A percentile compares a stretch with the other conserved stretches of the same genome.
phyloP scores from a whole-genome alignment of 192 early-diverging fungal species.

The Coemansia pectinata region DNA sequence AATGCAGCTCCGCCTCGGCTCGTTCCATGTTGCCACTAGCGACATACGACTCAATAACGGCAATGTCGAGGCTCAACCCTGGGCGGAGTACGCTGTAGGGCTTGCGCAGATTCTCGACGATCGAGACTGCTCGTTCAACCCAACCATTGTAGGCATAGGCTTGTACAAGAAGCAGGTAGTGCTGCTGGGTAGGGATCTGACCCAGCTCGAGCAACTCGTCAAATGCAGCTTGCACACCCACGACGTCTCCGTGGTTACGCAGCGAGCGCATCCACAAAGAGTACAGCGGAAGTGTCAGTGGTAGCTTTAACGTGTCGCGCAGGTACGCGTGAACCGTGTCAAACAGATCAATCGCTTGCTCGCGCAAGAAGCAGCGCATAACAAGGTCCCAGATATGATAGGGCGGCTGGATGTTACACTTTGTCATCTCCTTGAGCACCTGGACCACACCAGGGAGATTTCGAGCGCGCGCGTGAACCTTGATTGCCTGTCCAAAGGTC shows the following conservation, averaged over 20 bases:
- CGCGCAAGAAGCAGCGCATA: conserved; percentile 39
- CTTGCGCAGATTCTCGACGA: conserved; percentile 42
- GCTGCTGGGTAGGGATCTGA: conserved; percentile 45
- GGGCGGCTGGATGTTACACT: conserved; percentile 11
- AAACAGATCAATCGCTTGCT: conserved; percentile 51
- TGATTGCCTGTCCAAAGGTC: conserved; percentile 22
- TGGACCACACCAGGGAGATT: conserved; percentile 37
- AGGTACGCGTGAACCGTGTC: conserved; percentile 38
- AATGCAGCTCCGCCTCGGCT: conserved; percentile 39
- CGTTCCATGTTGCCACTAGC: conserved; percentile 37
- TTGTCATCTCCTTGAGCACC: conserved; percentile 32
- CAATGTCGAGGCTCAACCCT: conserved; percentile 34
- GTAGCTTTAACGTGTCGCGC: conserved; percentile 31
- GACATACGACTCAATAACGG: conserved; percentile 45
- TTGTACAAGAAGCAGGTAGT: conserved; percentile 47
- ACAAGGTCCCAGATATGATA: conserved; percentile 33
- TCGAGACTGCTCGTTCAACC: conserved; percentile 41
- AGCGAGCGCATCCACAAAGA: conserved; percentile 47
- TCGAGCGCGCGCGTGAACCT: conserved; percentile 22
- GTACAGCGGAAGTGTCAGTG: conserved; percentile 49
- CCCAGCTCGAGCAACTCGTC: conserved; percentile 48
- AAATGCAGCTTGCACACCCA: conserved; percentile 43
- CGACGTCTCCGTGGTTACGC: conserved; percentile 46
- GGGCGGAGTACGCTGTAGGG: conserved; percentile 26
- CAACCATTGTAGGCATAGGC: conserved; percentile 43